Conservation (phyloP, 1,284 basidiomycete species). For the Apiotrichum veenhuisii region DNA sequence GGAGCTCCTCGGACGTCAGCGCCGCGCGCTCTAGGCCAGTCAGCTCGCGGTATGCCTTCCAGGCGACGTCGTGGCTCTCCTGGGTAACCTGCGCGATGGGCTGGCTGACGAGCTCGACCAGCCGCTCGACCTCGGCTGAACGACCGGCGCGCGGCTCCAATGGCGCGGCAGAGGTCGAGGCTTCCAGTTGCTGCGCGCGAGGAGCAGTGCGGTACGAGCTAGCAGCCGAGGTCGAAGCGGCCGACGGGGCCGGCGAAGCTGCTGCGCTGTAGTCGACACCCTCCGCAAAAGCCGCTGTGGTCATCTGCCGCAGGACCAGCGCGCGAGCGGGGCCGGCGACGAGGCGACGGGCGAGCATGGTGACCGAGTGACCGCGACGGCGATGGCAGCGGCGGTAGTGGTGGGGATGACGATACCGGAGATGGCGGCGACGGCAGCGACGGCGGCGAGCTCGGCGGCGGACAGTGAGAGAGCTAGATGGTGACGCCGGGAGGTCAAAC, state of each 20-base stretch:
- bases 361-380: neutral
- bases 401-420: neutral
- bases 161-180: neutral
- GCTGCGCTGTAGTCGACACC: neutral
- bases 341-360: constrained; percentile 14
- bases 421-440: neutral
- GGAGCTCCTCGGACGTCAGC: constrained; percentile 7
- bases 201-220: neutral
- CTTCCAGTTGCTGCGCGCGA: neutral
- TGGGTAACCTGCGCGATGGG: neutral
- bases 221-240: neutral
- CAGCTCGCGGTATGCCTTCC: constrained; percentile 2
- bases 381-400: neutral
- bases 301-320: constrained; percentile 6
- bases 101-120: neutral
- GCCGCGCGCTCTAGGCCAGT: constrained; percentile 4
- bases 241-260: neutral
- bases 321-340: constrained; percentile 13
- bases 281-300: constrained; percentile 3
- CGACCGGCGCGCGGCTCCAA: neutral
- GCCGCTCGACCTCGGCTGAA: neutral
- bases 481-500: neutral
- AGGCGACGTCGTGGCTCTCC: neutral
- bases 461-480: neutral
- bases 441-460: too few relatives aligned